Conservation (phyloP, 208 protist genomes). For the Naegleria lovaniensis region DNA sequence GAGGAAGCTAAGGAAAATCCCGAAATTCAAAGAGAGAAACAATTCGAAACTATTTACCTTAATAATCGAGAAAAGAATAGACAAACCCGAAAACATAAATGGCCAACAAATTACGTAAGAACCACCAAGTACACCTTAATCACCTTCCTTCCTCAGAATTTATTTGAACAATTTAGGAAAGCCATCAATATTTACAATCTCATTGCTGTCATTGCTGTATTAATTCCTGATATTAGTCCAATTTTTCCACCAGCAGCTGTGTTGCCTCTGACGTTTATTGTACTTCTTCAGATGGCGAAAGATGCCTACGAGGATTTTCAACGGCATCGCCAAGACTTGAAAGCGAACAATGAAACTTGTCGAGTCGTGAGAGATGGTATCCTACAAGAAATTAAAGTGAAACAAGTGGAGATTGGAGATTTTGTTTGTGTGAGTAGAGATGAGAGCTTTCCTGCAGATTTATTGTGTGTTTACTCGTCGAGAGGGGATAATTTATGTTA, state of each 20-base stretch:
- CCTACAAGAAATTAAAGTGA: constrained; percentile 23
- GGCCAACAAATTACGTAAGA: constrained; percentile 35
- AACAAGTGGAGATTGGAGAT: constrained; percentile 35
- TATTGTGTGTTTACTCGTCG: constrained; percentile 35
- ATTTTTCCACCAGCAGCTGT: constrained; percentile 47
- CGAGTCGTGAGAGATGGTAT: constrained; percentile 5
- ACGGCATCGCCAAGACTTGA: constrained; percentile 53
- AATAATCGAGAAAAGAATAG: background rate
- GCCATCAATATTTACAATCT: constrained; percentile 60
- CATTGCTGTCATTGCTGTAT: constrained; percentile 42
- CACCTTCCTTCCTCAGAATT: constrained; percentile 64
- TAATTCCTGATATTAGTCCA: constrained; percentile 48
- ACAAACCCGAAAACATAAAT: background rate
- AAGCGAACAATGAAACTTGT: constrained; percentile 20
- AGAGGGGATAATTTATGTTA: constrained; percentile 25
- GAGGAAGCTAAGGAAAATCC: no score
- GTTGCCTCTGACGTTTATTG: constrained; percentile 44
- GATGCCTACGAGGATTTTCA: constrained; percentile 49
- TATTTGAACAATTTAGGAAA: constrained; percentile 59
- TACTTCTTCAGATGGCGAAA: constrained; percentile 42
- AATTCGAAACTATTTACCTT: background rate
- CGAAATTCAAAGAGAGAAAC: background rate
- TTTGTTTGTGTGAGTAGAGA: constrained; percentile 34
- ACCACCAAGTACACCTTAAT: constrained; percentile 61
- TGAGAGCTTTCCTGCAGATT: constrained; percentile 36